Evolutionary conservation across 1,284 basidiomycete genomes (phyloP), one percentile per base, ranked within the genome.

Genomic region (Vanrija pseudolonga): DNA sequence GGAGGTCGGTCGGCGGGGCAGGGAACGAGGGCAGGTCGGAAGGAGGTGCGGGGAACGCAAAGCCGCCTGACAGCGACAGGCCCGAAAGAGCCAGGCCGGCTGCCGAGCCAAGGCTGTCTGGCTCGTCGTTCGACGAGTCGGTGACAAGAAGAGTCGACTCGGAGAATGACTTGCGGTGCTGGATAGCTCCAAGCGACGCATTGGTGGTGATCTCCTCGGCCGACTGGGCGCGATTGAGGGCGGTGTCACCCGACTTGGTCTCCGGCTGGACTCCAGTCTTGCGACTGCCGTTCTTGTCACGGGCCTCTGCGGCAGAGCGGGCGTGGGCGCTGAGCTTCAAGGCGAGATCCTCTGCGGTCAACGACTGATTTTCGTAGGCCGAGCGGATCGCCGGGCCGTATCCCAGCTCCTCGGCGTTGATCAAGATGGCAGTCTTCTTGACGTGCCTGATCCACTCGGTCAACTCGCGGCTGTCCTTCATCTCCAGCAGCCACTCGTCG

Each of bases 391-490:
- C 66, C 8, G 44, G 51, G 7, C 67, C 67, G 39, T 61, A 59
- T 2, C 62, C 66, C 20, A 65, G 48, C 19, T 60, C 52, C 50
- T 70, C 68, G 37, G 68, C 65, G 40, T 63, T 64, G 53, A 71
- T 62, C 51, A 67, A 57, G 22, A 61, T 59, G 14, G 64, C 61
- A 17, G 63, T 64, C 42, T 61, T 63, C 45, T 67, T 64, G 59
- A 71, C 63, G 56, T 71, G 69, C 19, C 60, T 54, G 44, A 69
- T 60, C 63, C 65, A 71, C 43, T 71, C 69, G 23, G 60, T 55
- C 36, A 68, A 51, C 28, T 67, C 61, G 7, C 58, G 56, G 57
- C 51, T 49, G 50, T 63, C 66, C 49, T 63, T 57, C 60, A 69
- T 66, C 51, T 69, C 69, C 15, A 69, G 47, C 9, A 69, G 47